Evolutionary conservation across 306 rosid species (phyloP), one percentile per base, ranked within the genome.

Genomic region (Prinsepia uniflora): DNA sequence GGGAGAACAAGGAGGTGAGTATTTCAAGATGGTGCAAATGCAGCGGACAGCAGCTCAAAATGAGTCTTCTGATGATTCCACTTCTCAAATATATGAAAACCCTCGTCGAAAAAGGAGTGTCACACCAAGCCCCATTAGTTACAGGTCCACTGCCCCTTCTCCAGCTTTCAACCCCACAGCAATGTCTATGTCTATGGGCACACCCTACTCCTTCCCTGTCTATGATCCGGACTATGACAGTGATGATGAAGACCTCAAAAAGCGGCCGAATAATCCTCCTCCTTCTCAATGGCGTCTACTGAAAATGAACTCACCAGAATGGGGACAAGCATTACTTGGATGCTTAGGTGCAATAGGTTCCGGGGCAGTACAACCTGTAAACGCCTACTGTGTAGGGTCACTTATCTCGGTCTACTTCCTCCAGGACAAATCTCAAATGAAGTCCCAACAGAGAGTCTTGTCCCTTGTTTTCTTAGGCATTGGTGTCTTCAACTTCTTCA

Each of bases 271-370:
- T 70, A 63, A 88, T 75, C 86, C 86, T 30, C 75, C 83, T 75
- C 96, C 96, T 73, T 93, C 96, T 5, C 90, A 83, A 13, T 84
- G 88, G 93, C 85, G 88, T 8, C 80, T 90, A 76, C 70, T 90
- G 83, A 85, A 84, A 81, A 85, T 88, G 86, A 93, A 84, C 64
- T 80, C 84, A 58, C 96, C 98, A n/a, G 98, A 93, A 73, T 87
- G 87, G 91, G 82, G 76, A 76, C 86, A 75, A 54, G 86, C 90
- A 20, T 44, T 86, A 67, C 87, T 93, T 67, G 98, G 98, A 80
- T 77, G 88, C 79, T 60, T 88, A 75, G 98, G 96, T 19, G 96
- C 97, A 75, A 60, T 90, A 59, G 94, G 89, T 57, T 90, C 98
- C 10, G 90, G 94, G 72, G 96, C 97, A 72, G 92, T 88, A 7